These are phyloP conservation scores for Leptographium lundbergii DNA, from an alignment of 2,329 filamentous ascomycete species.

Conservation along the genomic window DNA sequence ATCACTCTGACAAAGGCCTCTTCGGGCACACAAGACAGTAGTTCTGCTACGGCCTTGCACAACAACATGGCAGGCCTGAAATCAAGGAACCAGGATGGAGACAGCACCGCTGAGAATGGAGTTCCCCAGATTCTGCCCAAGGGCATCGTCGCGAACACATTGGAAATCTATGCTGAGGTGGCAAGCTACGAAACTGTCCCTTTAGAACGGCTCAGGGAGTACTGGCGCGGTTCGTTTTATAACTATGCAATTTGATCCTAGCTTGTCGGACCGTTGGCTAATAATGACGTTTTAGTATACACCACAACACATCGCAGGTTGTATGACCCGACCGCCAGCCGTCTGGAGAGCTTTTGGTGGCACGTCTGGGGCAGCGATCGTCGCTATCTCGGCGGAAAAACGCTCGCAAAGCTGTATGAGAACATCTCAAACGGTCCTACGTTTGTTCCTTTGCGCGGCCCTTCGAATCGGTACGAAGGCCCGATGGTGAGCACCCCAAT, in stretches of 20 bases:
- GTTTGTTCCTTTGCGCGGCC: constrained; percentile 40
- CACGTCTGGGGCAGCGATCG: constrained; percentile 50
- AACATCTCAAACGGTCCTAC: constrained; percentile 46
- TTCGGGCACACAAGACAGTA: background rate
- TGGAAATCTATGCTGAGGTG: constrained; percentile 39
- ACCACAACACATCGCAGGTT: constrained; percentile 46
- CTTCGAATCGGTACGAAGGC: constrained; percentile 39
- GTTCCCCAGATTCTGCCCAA: constrained; percentile 37
- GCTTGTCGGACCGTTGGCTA: no score
- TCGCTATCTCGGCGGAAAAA: constrained; percentile 36
- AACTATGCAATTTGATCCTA: background rate
- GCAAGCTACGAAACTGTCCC: constrained; percentile 37
- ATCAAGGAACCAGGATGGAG: background rate
- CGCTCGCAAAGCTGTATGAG: constrained; percentile 42
- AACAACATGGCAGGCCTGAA: background rate
- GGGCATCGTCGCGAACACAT: constrained; percentile 43
- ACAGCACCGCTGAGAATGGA: background rate
- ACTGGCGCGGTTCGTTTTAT: constrained; percentile 40
- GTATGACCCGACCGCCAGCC: constrained; percentile 47
- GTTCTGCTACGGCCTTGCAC: background rate
- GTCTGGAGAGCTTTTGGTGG: constrained; percentile 55
- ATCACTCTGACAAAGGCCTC: background rate
- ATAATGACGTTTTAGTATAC: constrained; percentile 31
- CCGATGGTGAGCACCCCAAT: constrained; percentile 27
- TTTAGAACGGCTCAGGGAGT: constrained; percentile 38